Evolutionary conservation across 306 rosid species (phyloP), one percentile per base, ranked within the genome.

Genomic region (Vigna nakashimae): DNA sequence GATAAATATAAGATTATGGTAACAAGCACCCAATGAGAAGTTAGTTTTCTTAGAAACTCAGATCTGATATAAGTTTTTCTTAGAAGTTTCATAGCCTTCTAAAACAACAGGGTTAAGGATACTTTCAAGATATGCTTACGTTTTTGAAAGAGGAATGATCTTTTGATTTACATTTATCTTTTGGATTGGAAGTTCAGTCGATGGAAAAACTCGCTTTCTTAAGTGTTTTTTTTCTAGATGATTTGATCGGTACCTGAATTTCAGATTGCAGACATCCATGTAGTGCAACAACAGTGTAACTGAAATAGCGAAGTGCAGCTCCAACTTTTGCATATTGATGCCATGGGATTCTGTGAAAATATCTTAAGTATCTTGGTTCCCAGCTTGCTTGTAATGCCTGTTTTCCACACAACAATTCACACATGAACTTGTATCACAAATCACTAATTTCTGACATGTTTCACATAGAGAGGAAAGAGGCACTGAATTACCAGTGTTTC

Each of bases 351-450:
- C 78, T 83, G 76, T 84, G 79, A 52, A 92, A 92, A 50, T 81
- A 86, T 75, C 87, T 85, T 43, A 92, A 84, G 83, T 84, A 95
- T 82, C 97, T 90, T 34, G 98, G 98, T 84, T 94, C 98, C 98
- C 98, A 94, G 77, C 91, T 92, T 79, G 98, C 97, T 77, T 92
- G 87, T 49, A 87, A 74, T 69, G 98, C 97, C 98, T 94, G 83
- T 58, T 65, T 69, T 82, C 75, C 57, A 53, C 46, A 46, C 20
- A 66, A 15, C 12, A 24, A 69, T 12, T 58, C 22, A 48, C 10
- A 32, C 38, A 67, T 73, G 48, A 59, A 43, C 68, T 53, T 42
- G 22, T 53, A 17, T 18, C 26, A 30, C 36, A 34, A 58, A 74
- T 7, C 38, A 58, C 22, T 52, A n/a, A 28, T 59, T 62, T 67